Base-by-base conservation (phyloP, 805 yeast genomes). In the Blastobotrys americana region DNA sequence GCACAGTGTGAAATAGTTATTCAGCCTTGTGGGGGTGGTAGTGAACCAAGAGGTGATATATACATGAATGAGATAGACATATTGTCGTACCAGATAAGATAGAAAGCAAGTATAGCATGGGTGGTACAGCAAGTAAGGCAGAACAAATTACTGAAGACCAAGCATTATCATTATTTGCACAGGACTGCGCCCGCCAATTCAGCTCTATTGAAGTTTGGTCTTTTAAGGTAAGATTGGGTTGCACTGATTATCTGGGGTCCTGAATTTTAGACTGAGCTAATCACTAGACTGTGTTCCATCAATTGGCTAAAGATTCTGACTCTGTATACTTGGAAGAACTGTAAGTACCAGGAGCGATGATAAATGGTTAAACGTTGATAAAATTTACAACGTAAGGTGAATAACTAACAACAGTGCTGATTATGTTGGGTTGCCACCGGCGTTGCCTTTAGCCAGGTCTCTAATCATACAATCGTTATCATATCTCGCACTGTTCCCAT, bases 401-500 rank as follows among this genome's bases (percentile, higher is more conserved):
- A 5, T 22, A 22, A 15, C n/a, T n/a, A n/a, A n/a, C n/a, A 25
- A 8, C 13, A 25, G 31, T 25, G 31, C 31, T 13, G 31, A 25
- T 25, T 25, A 8, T 13, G 10, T 25, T 25, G 31, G 31, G 10
- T 25, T 25, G 13, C 31, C 31, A 25, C 13, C 31, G 8, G 10
- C 10, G 10, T 13, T 25, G 31, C 31, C 31, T 25, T 25, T 25
- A 13, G 31, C 31, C 13, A 25, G 31, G 13, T 8, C 31, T 8
- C 31, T 25, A 13, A 43, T 80, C 0, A 70, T 69, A 54, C 59
- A 65, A 4, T 59, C 74, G 3, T 57, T 76, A 13, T 58, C 61
- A 23, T 67, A 68, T 3, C 43, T 82, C 22, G 70, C 77, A 0
- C 63, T 64, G 21, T 74, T 72, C 52, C 85, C 85, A 0, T 67